Evolutionary conservation across 2,329 filamentous ascomycete species (phyloP).

Genomic region (Mariannaea sp.): DNA sequence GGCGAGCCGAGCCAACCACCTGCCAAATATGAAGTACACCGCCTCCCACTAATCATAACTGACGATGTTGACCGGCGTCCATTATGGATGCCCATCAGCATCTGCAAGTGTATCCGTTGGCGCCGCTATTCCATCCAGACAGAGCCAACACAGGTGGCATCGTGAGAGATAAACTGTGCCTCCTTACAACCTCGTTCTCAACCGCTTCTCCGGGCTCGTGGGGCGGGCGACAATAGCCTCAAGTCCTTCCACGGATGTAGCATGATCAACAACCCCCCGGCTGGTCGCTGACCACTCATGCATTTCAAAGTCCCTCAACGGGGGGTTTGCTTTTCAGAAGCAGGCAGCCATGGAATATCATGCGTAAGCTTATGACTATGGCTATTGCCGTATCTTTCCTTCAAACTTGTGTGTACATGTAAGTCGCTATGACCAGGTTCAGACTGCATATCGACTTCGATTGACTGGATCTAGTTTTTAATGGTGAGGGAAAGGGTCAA

Average conservation of each 20-base stretch:
- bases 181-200: constrained; percentile 18
- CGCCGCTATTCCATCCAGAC: too few species aligned
- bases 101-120: constrained; percentile 4
- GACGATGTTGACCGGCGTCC: constrained; percentile 14
- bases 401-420: background rate
- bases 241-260: constrained; percentile 6
- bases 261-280: constrained; percentile 6
- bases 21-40: constrained; percentile 21
- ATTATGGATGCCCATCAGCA: constrained; percentile 10
- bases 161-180: constrained; percentile 29
- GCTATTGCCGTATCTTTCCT: background rate
- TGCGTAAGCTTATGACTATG: constrained; percentile 1
- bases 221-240: constrained; percentile 15
- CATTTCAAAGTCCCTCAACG: constrained; percentile 3
- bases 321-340: background rate
- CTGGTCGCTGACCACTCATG: constrained; percentile 1
- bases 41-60: constrained; percentile 14
- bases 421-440: constrained; percentile 4
- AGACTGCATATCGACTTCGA: constrained; percentile 8
- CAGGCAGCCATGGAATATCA: background rate
- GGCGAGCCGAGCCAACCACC: constrained; percentile 19
- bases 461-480: constrained; percentile 10
- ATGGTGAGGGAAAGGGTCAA: background rate
- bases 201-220: constrained; percentile 12
- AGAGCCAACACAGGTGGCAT: constrained; percentile 13